Evolutionary conservation across 495 filamentous ascomycete genomes (phyloP), one percentile per base, ranked within the genome.

Genomic region (Penicillium psychrofluorescens): DNA sequence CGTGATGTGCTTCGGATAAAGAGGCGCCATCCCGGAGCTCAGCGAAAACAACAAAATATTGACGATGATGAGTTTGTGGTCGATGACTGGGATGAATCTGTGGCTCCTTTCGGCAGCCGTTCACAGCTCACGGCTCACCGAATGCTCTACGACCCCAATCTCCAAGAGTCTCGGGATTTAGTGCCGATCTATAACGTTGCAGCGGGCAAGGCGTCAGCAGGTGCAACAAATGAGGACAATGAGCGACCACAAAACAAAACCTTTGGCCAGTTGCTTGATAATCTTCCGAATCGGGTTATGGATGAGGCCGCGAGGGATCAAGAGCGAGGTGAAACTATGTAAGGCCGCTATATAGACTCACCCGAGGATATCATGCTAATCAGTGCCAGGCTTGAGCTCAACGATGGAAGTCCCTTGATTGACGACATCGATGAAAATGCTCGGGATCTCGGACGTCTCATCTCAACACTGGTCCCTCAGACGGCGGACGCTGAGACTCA

Each of bases 81-180:
- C 16, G 56, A 68, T 44, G 68, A 69, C 38, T 59, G 56, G 62
- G 61, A 67, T 35, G 64, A 67, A 38, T 59, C 59, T 30, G 48
- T 46, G 13, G 38, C 29, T 15, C 31, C 35, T 35, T 27, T 27
- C 31, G 22, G 22, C 9, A 12, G 32, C n/a, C 29, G 14, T 27
- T 4, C 22, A 8, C n/a, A 32, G 29, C 12, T 36, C 15, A 40
- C 33, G 38, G 29, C 31, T 40, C 40, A 38, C 10, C 44, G 40
- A 36, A 36, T 48, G 11, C 14, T 36, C 28, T 37, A 51, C 30
- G 50, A 39, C 10, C 29, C 40, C 12, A 45, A 53, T 40, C 40
- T 46, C 1, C 53, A 56, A 14, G 64, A 61, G 60, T 59, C 66
- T 15, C 22, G 68, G 37, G 51, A 70, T 46, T 62, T 50, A 27